These are phyloP conservation scores for Metarhizium brunneum DNA, from an alignment of 2,329 filamentous ascomycete species.

Conservation along the genomic window DNA sequence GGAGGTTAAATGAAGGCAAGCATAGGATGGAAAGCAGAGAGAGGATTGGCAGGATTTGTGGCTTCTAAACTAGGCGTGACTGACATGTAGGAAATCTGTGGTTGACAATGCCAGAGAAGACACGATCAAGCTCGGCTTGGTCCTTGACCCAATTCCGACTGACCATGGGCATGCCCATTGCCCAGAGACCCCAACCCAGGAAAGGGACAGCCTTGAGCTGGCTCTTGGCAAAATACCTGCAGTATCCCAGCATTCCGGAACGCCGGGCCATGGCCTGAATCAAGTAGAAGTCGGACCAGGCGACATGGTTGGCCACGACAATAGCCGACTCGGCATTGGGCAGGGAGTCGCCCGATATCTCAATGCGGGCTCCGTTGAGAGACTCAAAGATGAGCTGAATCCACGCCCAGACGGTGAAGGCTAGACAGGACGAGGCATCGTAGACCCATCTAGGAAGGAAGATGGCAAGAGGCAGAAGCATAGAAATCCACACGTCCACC, in stretches of 20 bases:
- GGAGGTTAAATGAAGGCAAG: background rate
- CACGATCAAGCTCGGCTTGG: constrained; percentile 43
- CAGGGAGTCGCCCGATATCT: constrained; percentile 41
- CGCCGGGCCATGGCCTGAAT: constrained; percentile 47
- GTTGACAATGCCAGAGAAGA: constrained; percentile 44
- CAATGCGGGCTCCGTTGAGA: constrained; percentile 43
- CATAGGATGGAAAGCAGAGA: background rate
- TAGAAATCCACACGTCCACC: constrained; percentile 41
- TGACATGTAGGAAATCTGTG: constrained; percentile 49
- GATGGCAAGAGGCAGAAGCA: constrained; percentile 37
- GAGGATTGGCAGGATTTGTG: too few species aligned
- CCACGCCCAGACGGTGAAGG: constrained; percentile 44
- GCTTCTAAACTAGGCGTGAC: constrained; percentile 13
- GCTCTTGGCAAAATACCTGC: constrained; percentile 53
- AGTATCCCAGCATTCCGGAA: constrained; percentile 49
- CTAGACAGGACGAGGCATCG: constrained; percentile 43
- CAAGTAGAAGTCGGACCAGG: constrained; percentile 56
- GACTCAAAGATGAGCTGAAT: constrained; percentile 48
- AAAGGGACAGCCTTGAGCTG: constrained; percentile 50
- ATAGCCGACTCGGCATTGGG: constrained; percentile 48
- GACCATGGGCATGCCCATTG: constrained; percentile 56
- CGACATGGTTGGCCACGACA: constrained; percentile 50
- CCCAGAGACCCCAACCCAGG: constrained; percentile 55
- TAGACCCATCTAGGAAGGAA: constrained; percentile 42
- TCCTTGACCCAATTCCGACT: constrained; percentile 51